Evolutionary conservation across 164 flowering plant genomes (phyloP), one percentile per base, ranked within the genome.

Genomic region (Vitis amurensis): DNA sequence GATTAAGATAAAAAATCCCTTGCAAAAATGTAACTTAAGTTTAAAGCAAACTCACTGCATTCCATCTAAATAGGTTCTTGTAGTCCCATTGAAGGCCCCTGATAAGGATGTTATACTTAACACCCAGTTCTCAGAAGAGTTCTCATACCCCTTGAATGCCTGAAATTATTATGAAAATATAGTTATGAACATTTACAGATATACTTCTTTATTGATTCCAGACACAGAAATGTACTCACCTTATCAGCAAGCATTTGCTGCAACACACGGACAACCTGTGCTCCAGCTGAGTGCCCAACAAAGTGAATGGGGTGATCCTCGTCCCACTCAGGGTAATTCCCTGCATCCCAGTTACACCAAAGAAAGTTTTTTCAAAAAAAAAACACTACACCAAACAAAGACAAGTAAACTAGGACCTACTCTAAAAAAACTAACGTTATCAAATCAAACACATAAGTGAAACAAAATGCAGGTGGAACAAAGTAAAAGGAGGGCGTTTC

Each of bases 171-270:
- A 55, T 17, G 47, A 55, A 19, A 16, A 49, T 10, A 8, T 9
- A 63, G 15, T 49, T 29, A 63, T 15, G 4, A 10, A 16, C 17
- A 19, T 58, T 37, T 37, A 6, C 44, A 6, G 44, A 6, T 37
- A 37, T 37, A 37, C 44, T 37, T 37, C 44, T 37, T 37, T 37
- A 37, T 37, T 37, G 44, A 3, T 6, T 37, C 60, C 63, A 9
- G 3, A 70, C 7, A 55, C 11, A 53, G 37, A 49, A 14, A 11
- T 17, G 4, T 47, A 55, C 73, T n/a, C 57, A 91, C 98, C 92
- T 96, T 96, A 73, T 91, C 97, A 13, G 94, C 95, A 8, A 96
- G 94, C 99, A 96, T 93, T 85, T 96, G 99, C 86, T 96, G 99
- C 87, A 96, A 76, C 50, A 92, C 84, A 1, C 99, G 85, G 68